A percentile compares a stretch with the other conserved stretches of the same genome.
Conservation (phyloP, 2,329 filamentous ascomycete species). For the Beauveria asiatica region DNA sequence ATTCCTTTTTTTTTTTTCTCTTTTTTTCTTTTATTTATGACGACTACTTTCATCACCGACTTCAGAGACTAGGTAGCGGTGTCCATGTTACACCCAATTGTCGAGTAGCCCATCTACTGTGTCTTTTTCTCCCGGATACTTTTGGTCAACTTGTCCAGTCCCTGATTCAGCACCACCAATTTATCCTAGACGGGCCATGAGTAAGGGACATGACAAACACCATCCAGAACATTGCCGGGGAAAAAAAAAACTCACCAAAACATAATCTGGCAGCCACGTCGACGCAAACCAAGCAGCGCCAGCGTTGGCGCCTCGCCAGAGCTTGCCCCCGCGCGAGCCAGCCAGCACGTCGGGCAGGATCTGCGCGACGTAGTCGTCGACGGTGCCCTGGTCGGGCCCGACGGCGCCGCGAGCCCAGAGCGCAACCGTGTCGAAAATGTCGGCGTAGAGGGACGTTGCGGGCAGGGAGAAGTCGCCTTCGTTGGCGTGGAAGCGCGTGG, state of each 20-base stretch:
- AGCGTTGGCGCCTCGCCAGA: constrained; percentile 3
- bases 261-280: not conserved
- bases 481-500: not conserved
- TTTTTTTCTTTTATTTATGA: too few species aligned
- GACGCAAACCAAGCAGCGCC: constrained; percentile 1
- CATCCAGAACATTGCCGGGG: not conserved
- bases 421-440: not conserved
- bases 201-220: not conserved
- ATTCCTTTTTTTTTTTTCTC: too few species aligned
- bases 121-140: not conserved
- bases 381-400: constrained; percentile 2
- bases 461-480: not conserved
- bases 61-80: too few species aligned
- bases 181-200: not conserved
- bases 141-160: not conserved
- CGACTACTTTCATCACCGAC: too few species aligned
- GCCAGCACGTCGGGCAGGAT: constrained; percentile 3
- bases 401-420: constrained; percentile 2
- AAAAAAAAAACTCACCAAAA: not conserved
- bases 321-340: not conserved
- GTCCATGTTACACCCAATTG: not conserved
- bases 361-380: constrained; percentile 4
- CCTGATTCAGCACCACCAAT: not conserved
- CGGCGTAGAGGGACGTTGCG: not conserved
- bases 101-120: not conserved